Evolutionary conservation across 208 protist species (phyloP).

Genomic region (Trypanosoma grayi): DNA sequence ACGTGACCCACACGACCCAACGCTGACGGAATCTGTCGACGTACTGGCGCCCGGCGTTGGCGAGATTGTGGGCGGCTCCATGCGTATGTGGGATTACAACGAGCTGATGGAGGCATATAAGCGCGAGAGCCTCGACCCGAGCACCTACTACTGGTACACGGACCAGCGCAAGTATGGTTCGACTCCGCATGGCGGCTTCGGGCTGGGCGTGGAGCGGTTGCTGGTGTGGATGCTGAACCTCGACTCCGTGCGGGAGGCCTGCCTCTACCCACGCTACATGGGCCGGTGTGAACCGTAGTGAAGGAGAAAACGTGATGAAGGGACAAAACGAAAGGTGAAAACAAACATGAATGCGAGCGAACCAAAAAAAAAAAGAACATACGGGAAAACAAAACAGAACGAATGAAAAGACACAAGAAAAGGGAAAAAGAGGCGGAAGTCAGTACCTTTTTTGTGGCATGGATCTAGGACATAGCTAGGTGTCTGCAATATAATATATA

Average conservation of each 20-base stretch:
- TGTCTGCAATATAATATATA: no score
- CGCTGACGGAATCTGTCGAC: conserved; percentile 94
- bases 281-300: conserved; percentile 95
- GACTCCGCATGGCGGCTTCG: conserved; percentile 97
- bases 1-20: conserved; percentile 71
- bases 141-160: conserved; percentile 98
- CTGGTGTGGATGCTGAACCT: conserved; percentile 96
- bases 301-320: background rate
- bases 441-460: no score
- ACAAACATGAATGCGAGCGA: background rate
- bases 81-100: conserved; percentile 95
- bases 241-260: conserved; percentile 96
- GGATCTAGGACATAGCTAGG: no score
- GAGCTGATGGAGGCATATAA: conserved; percentile 93
- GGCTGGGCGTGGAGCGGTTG: conserved; percentile 97
- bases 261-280: conserved; percentile 96
- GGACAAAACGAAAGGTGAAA: background rate
- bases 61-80: conserved; percentile 98
- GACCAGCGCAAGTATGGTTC: conserved; percentile 98
- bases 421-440: background rate
- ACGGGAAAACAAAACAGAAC: background rate
- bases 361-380: background rate
- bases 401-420: conserved; percentile 6
- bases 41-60: conserved; percentile 98
- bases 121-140: conserved; percentile 93